phyloP scores from a whole-genome alignment of 352 stramenopile genomes.

The Globisporangium yorkense region DNA sequence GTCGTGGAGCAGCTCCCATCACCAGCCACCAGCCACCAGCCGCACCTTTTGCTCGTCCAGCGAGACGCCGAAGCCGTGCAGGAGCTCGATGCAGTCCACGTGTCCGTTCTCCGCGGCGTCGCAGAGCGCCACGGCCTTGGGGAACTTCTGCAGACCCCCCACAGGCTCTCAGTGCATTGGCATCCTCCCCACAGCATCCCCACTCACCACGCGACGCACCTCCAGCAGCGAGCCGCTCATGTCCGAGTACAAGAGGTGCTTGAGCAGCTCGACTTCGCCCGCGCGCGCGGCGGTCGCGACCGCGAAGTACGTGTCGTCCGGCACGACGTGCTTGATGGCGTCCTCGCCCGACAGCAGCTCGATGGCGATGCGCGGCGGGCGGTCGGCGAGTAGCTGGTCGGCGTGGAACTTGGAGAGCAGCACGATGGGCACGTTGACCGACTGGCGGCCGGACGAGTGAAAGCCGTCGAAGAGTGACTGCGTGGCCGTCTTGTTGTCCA shows the following conservation, averaged over 20 bases:
- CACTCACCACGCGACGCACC: conserved; percentile 17
- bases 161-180: background rate
- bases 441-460: conserved; percentile 76
- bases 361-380: conserved; percentile 51
- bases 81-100: conserved; percentile 77
- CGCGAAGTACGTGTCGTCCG: conserved; percentile 70
- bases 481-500: conserved; percentile 42
- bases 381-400: conserved; percentile 56
- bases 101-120: conserved; percentile 77
- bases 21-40: background rate
- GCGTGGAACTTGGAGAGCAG: conserved; percentile 74
- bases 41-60: conserved; percentile 80
- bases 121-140: conserved; percentile 71
- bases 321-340: conserved; percentile 57
- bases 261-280: conserved; percentile 68
- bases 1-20: background rate
- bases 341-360: conserved; percentile 67
- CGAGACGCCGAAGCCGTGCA: conserved; percentile 75
- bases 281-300: conserved; percentile 63
- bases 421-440: conserved; percentile 70
- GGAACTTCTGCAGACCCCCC: conserved; percentile 37
- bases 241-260: conserved; percentile 67
- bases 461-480: conserved; percentile 85
- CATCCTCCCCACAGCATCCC: background rate
- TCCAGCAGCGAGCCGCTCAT: conserved; percentile 50